phyloP scores from a whole-genome alignment of 768 basidiomycete species.

The Mycena maculata region DNA sequence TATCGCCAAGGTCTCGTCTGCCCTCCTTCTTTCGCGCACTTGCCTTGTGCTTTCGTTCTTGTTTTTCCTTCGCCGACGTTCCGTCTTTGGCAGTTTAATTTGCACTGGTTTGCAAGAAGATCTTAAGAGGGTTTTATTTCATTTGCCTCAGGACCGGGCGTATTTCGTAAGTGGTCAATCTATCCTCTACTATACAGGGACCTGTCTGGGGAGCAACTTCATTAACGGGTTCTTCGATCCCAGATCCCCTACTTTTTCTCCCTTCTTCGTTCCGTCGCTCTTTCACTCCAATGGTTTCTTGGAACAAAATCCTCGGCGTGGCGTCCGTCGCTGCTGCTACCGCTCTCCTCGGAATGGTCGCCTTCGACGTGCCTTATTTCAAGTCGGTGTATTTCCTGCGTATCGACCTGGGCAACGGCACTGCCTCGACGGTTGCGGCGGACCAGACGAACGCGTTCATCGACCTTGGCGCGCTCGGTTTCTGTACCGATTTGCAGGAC shows the following conservation, averaged over 20 bases:
- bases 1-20: background rate
- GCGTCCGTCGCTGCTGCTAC: slow-evolving; percentile 8
- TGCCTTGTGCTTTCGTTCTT: background rate
- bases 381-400: slow-evolving; percentile 18
- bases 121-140: background rate
- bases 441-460: slow-evolving; percentile 19
- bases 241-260: background rate
- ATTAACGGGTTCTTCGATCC: background rate
- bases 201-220: background rate
- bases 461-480: slow-evolving; percentile 27
- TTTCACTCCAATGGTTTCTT: slow-evolving; percentile 11
- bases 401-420: slow-evolving; percentile 7
- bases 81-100: background rate
- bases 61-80: background rate
- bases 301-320: slow-evolving; percentile 21
- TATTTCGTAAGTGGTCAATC: background rate
- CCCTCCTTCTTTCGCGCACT: background rate
- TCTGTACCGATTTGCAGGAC: slow-evolving; percentile 24
- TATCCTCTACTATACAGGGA: background rate
- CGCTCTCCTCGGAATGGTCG: slow-evolving; percentile 14
- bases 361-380: slow-evolving; percentile 17
- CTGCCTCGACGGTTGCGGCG: background rate
- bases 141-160: background rate
- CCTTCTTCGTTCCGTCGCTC: background rate
- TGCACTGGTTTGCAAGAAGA: slow-evolving; percentile 2